Base-by-base conservation (phyloP, 2,329 filamentous ascomycete genomes). In the Aspergillus ruber region DNA sequence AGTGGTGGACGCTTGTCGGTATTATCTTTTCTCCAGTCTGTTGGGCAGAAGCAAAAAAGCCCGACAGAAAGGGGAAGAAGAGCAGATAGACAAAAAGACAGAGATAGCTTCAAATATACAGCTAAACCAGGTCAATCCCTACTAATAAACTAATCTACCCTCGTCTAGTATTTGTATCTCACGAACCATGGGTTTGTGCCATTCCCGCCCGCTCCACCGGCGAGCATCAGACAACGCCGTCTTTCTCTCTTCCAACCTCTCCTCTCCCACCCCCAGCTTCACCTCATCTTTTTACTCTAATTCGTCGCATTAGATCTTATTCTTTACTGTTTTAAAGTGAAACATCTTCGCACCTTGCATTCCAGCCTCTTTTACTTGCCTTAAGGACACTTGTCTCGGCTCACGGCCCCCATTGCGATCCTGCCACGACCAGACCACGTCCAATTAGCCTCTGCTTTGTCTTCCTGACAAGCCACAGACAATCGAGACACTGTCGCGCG, bases 101-200 rank as follows among this genome's bases (percentile, higher is more conserved):
- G 10, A 29, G 25, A 29, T 29, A 29, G 25, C 25, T 29, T 29
- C 25, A 29, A 4, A 29, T 29, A 29, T 29, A 29, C 25, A 12
- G 25, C 25, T 10, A 29, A 12, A 12, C 12, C 25, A 29, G 25
- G 25, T 12, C 25, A 29, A 29, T 29, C 25, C 25, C 25, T 29
- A 29, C 25, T 29, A 29, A 29, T 7, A 29, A 29, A 20, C 20
- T 29, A 29, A 29, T 29, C 25, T 29, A 29, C 4, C 25, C 25
- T 29, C 3, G 25, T 29, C 25, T 29, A 21, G 21, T 21, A 29
- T 29, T 29, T 29, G 25, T 29, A 9, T 29, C 25, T 29, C 25
- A 29, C 40, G 40, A 42, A 42, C 40, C 40, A 27, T 42, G 40
- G 40, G 40, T 27, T 20, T 42, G 40, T 27, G 40, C 40, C 40